These are phyloP conservation scores for Yarrowia hollandica DNA, from an alignment of 805 yeast genomes.

Conservation along the genomic window DNA sequence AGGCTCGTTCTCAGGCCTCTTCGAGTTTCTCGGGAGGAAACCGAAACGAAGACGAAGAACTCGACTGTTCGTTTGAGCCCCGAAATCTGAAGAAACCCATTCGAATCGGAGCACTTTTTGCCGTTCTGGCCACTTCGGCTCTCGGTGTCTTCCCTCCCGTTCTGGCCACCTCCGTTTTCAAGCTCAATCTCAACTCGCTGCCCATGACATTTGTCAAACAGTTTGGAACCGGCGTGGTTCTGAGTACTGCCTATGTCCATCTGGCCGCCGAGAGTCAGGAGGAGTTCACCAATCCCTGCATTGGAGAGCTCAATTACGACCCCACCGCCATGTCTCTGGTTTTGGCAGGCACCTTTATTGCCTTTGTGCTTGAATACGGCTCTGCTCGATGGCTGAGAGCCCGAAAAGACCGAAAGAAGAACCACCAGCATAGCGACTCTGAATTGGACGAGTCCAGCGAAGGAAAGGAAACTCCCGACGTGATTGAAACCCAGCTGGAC, in stretches of 20 bases:
- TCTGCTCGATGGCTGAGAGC: conserved; percentile 51
- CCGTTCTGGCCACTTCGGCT: conserved; percentile 42
- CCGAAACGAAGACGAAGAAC: background rate
- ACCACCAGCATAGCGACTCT: conserved; percentile 15
- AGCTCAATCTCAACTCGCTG: conserved; percentile 6
- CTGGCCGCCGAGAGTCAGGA: conserved; percentile 68
- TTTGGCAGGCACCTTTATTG: conserved; percentile 49
- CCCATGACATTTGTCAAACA: conserved; percentile 56
- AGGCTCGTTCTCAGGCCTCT: conserved; percentile 2
- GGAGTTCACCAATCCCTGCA: conserved; percentile 55
- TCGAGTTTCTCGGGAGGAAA: background rate
- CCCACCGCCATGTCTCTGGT: conserved; percentile 56
- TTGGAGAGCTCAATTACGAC: conserved; percentile 58
- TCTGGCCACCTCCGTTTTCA: conserved; percentile 35
- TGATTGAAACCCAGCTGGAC: background rate
- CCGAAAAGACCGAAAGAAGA: conserved; percentile 27
- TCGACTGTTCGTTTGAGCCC: conserved; percentile 13
- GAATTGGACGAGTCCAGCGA: background rate
- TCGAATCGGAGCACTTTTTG: conserved; percentile 43
- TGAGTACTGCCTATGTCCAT: conserved; percentile 80
- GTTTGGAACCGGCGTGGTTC: conserved; percentile 82
- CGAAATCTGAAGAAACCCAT: conserved; percentile 41
- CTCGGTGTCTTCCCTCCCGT: conserved; percentile 44
- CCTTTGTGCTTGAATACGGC: conserved; percentile 54
- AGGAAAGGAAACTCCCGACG: background rate